phyloP scores from a whole-genome alignment of 2,329 filamentous ascomycete genomes.

The Colletotrichum lentis region DNA sequence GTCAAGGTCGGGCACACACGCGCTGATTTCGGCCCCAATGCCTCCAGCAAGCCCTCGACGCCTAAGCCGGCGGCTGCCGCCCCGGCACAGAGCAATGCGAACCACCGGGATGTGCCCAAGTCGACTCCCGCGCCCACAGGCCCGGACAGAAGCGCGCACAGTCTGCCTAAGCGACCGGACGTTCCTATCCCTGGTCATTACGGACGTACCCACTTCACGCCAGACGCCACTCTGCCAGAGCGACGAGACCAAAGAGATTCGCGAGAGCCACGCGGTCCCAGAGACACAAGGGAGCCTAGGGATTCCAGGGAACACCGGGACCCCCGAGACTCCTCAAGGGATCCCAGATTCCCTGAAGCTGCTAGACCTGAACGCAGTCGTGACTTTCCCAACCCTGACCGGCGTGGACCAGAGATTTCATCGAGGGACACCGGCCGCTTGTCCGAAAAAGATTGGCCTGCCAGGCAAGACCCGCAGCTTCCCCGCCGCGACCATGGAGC shows the following conservation, averaged over 20 bases:
- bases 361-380: constrained; percentile 53
- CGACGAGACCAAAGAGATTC: constrained; percentile 44
- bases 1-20: constrained; percentile 37
- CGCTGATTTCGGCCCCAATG: constrained; percentile 22
- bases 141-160: constrained; percentile 25
- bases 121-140: constrained; percentile 46
- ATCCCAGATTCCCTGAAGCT: constrained; percentile 51
- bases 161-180: constrained; percentile 66
- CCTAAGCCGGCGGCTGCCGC: constrained; percentile 40
- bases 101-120: constrained; percentile 46
- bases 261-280: constrained; percentile 45
- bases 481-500: constrained; percentile 48
- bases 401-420: constrained; percentile 51
- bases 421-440: constrained; percentile 49
- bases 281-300: constrained; percentile 42
- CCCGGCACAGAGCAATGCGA: constrained; percentile 29
- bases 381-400: constrained; percentile 53
- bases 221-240: constrained; percentile 40
- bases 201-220: constrained; percentile 54
- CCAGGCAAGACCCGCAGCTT: constrained; percentile 44
- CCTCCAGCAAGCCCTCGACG: constrained; percentile 43
- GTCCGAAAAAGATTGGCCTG: constrained; percentile 51
- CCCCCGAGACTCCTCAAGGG: constrained; percentile 47
- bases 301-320: constrained; percentile 43
- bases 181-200: constrained; percentile 61